Percentiles rank a stretch among this genome's conserved stretches.
These are phyloP conservation scores for Zygosaccharomyces sapae DNA, from an alignment of 1,139 yeast species.

Conservation along the genomic window DNA sequence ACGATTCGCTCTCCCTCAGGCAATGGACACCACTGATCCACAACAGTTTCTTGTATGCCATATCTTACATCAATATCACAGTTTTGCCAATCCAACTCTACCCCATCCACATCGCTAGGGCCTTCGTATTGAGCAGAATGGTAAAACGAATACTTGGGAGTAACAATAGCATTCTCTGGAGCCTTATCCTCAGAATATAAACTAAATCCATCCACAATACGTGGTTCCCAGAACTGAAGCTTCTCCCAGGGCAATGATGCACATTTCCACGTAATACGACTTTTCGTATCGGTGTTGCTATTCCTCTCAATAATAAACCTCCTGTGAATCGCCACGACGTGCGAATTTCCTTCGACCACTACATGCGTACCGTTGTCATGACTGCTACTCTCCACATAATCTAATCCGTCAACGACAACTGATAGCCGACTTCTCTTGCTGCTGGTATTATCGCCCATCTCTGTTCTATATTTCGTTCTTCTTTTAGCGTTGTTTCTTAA, in stretches of 20 bases:
- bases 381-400: slow-evolving; percentile 14
- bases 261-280: slow-evolving; percentile 24
- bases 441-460: background rate
- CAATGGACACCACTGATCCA: slow-evolving; percentile 23
- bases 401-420: slow-evolving; percentile 20
- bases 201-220: slow-evolving; percentile 23
- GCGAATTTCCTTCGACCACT: slow-evolving; percentile 15
- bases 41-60: slow-evolving; percentile 11
- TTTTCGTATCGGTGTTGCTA: background rate
- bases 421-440: slow-evolving; percentile 15
- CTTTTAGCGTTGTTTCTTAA: slow-evolving; percentile 4
- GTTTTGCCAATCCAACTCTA: slow-evolving; percentile 17
- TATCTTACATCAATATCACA: slow-evolving; percentile 26
- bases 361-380: slow-evolving; percentile 19
- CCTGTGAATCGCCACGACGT: slow-evolving; percentile 15
- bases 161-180: slow-evolving; percentile 11
- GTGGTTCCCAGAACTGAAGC: slow-evolving; percentile 13
- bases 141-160: slow-evolving; percentile 14
- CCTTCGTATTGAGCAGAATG: slow-evolving; percentile 17
- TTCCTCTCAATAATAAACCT: slow-evolving; percentile 10
- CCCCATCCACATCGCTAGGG: background rate
- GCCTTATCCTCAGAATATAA: slow-evolving; percentile 14
- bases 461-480: background rate
- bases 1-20: slow-evolving; percentile 7
- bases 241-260: slow-evolving; percentile 1